Conservation (phyloP, 1,284 basidiomycete species). For the Cryptococcus wingfieldii region DNA sequence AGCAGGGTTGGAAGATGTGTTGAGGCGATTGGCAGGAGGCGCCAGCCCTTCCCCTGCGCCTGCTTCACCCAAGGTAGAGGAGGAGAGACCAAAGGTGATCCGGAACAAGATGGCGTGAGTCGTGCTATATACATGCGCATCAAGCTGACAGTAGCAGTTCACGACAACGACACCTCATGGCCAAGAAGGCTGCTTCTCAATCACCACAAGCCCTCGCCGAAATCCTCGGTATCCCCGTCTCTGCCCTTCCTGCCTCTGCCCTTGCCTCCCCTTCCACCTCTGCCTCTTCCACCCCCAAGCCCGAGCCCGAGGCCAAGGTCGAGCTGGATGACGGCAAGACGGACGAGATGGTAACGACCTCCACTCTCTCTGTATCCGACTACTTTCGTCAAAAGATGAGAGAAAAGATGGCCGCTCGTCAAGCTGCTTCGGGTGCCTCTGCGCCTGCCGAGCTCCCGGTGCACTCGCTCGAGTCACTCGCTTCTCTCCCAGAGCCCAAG, state of each 20-base stretch:
- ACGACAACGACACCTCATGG: slow-evolving; percentile 40
- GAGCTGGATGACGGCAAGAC: slow-evolving; percentile 17
- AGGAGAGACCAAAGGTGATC: slow-evolving; percentile 16
- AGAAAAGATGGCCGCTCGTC: slow-evolving; percentile 41
- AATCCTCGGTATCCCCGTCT: slow-evolving; percentile 45
- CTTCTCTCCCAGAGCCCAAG: slow-evolving; percentile 11
- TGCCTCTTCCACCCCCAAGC: slow-evolving; percentile 13
- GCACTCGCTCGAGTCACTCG: background rate
- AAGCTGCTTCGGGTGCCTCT: slow-evolving; percentile 15
- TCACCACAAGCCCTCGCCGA: slow-evolving; percentile 48
- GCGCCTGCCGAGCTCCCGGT: slow-evolving; percentile 5
- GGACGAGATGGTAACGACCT: slow-evolving; percentile 33
- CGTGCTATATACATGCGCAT: background rate
- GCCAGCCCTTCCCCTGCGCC: slow-evolving; percentile 13
- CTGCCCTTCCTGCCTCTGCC: slow-evolving; percentile 26
- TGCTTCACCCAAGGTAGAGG: slow-evolving; percentile 9
- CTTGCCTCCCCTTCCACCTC: slow-evolving; percentile 17
- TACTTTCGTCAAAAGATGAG: slow-evolving; percentile 48
- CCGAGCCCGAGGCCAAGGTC: slow-evolving; percentile 7
- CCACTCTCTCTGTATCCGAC: slow-evolving; percentile 43
- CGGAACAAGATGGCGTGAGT: slow-evolving; percentile 47
- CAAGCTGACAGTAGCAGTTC: slow-evolving; percentile 23
- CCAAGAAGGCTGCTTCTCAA: slow-evolving; percentile 43
- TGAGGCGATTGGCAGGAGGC: slow-evolving; percentile 38
- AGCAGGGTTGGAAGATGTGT: slow-evolving; percentile 44